Conservation (phyloP, 2,329 filamentous ascomycete genomes). For the Pseudovirgaria hyperparasitica region DNA sequence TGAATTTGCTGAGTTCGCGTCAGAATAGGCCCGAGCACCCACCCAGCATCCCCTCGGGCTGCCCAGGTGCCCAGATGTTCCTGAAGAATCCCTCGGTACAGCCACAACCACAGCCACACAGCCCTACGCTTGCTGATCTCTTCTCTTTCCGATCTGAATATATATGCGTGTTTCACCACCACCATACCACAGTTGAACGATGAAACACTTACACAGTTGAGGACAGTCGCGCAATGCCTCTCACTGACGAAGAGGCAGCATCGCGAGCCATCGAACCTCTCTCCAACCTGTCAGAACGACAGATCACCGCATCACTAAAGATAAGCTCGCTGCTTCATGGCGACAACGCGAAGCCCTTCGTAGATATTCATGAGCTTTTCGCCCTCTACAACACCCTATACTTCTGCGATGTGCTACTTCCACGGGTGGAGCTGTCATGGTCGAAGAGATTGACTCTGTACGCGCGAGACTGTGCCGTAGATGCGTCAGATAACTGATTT, state of each 20-base stretch:
- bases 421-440: constrained; percentile 31
- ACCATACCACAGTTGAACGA: too few species aligned
- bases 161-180: too few species aligned
- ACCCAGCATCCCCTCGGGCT: too few species aligned
- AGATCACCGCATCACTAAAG: constrained; percentile 18
- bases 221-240: constrained; percentile 19
- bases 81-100: too few species aligned
- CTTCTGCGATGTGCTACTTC: constrained; percentile 26
- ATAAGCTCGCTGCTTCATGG: constrained; percentile 24
- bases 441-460: constrained; percentile 30
- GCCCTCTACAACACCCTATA: constrained; percentile 28
- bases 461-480: too few species aligned
- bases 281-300: constrained; percentile 18
- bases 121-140: too few species aligned
- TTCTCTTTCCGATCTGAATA: too few species aligned
- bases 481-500: neutral
- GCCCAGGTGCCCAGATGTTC: too few species aligned
- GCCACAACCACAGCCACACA: too few species aligned
- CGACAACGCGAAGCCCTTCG: constrained; percentile 23
- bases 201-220: too few species aligned
- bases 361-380: constrained; percentile 29
- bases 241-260: constrained; percentile 30
- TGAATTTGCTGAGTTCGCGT: too few species aligned
- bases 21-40: too few species aligned
- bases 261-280: constrained; percentile 24